phyloP scores from a whole-genome alignment of 163 green algal species.

The Volvox carteri region DNA sequence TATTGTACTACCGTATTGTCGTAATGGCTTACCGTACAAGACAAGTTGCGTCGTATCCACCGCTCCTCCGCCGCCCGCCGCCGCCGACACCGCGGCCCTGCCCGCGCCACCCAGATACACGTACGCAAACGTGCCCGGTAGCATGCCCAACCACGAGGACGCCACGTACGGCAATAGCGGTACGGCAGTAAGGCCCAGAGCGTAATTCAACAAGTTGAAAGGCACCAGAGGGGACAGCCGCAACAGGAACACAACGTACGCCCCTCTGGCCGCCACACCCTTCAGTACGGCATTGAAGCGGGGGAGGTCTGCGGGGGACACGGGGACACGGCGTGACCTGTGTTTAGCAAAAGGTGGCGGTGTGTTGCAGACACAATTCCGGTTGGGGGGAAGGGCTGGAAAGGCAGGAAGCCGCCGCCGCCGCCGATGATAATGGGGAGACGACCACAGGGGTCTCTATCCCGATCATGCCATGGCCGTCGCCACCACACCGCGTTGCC shows the following conservation, averaged over 20 bases:
- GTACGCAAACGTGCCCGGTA: slow-evolving; percentile 84
- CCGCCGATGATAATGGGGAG: no score
- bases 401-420: no score
- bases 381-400: no score
- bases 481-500: no score
- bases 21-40: slow-evolving; percentile 76
- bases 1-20: no score
- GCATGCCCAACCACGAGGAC: slow-evolving; percentile 77
- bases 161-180: slow-evolving; percentile 62
- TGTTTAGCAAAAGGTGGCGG: no score
- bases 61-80: slow-evolving; percentile 32
- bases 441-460: no score
- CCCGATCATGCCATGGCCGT: no score
- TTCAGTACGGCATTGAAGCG: slow-evolving; percentile 19
- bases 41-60: slow-evolving; percentile 61
- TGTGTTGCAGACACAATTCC: no score
- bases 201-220: slow-evolving; percentile 78
- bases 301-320: slow-evolving; percentile 12
- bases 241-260: slow-evolving; percentile 74
- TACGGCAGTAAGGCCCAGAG: slow-evolving; percentile 58
- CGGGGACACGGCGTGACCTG: neutral
- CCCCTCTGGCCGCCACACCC: slow-evolving; percentile 8
- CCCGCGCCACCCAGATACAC: slow-evolving; percentile 78
- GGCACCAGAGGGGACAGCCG: slow-evolving; percentile 67
- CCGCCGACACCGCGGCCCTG: slow-evolving; percentile 67